Base-by-base conservation (phyloP, 225 moss, liverwort and hornwort genomes). In the Physcomitrium patens region DNA sequence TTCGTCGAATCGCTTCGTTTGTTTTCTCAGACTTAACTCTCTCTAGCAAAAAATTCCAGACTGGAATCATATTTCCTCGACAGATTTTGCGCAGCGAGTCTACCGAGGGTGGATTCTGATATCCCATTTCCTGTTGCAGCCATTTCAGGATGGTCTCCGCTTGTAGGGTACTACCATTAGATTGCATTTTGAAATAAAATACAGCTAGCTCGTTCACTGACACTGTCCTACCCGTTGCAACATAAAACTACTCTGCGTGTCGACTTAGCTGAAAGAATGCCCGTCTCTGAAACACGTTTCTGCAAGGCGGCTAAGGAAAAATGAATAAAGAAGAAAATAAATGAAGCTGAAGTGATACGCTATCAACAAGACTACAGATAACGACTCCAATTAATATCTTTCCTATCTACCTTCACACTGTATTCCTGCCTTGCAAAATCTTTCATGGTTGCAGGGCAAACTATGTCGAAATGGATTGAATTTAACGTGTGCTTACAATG, bases 81-180 rank as follows among this genome's bases (percentile, higher is more conserved):
- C 94, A 99, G 71, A 99, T 89, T 89, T 89, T 99, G 69, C 91
- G 91, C 10, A 95, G 80, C 5, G 90, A 86, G 17, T 99, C 97
- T 23, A 86, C 86, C 4, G 93, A 90, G 3, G 93, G 93, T 0
- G 87, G 75, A 50, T 78, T 86, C 79, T 91, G 84, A 78, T 95
- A 99, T 53, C 94, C 95, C 93, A 99, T 99, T 80, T 99, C 97
- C 77, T 93, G 91, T 51, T 95, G 94, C 70, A 99, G 85, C 97
- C 97, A 99, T 57, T 87, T 87, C 71, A 91, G 63, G 54, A 97
- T 87, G 66, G 83, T 89, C 83, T 99, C 97, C 47, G 85, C 83
- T 83, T 87, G 90, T 18, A 37, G 31, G 31, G 17, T 10, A 46
- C 48, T 67, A 64, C 28, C 73, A 44, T 26, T 78, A 18, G 85